A percentile compares a stretch with the other conserved stretches of the same genome.
Conservation (phyloP, 148 eudicot species). For the Fallopia convolvulus region DNA sequence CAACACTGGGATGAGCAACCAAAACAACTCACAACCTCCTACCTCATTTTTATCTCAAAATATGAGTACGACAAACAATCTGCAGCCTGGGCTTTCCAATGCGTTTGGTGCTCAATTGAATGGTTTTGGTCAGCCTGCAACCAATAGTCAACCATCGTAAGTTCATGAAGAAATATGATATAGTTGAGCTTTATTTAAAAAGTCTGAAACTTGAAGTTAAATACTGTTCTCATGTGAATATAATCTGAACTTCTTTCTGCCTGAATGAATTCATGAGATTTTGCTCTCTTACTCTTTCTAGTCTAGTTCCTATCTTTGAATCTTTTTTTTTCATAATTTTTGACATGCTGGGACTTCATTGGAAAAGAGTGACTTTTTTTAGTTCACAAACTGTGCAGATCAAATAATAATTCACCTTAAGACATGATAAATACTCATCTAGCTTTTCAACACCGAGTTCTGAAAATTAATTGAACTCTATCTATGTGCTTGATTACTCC, state of each 20-base stretch:
- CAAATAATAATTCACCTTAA: background rate
- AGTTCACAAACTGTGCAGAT: background rate
- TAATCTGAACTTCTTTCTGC: background rate
- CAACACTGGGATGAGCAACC: slow-evolving; percentile 23
- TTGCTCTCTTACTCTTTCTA: background rate
- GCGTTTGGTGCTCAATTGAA: slow-evolving; percentile 19
- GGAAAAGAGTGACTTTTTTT: background rate
- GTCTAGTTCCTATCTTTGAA: background rate
- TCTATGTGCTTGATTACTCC: background rate
- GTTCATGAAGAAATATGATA: slow-evolving; percentile 14
- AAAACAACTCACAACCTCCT: slow-evolving; percentile 22
- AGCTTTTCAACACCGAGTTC: background rate
- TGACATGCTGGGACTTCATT: background rate
- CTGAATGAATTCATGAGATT: background rate
- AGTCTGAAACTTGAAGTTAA: background rate
- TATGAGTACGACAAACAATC: slow-evolving; percentile 25
- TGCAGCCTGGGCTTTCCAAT: slow-evolving; percentile 25
- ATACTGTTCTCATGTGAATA: background rate
- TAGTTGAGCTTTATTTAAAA: slow-evolving; percentile 4
- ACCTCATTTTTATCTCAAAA: slow-evolving; percentile 31
- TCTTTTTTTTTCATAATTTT: background rate
- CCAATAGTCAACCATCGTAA: slow-evolving; percentile 21
- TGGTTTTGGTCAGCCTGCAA: slow-evolving; percentile 20
- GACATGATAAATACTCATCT: background rate
- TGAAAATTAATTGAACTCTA: background rate